Conservation (phyloP, 495 filamentous ascomycete species). For the Neurospora sp. region DNA sequence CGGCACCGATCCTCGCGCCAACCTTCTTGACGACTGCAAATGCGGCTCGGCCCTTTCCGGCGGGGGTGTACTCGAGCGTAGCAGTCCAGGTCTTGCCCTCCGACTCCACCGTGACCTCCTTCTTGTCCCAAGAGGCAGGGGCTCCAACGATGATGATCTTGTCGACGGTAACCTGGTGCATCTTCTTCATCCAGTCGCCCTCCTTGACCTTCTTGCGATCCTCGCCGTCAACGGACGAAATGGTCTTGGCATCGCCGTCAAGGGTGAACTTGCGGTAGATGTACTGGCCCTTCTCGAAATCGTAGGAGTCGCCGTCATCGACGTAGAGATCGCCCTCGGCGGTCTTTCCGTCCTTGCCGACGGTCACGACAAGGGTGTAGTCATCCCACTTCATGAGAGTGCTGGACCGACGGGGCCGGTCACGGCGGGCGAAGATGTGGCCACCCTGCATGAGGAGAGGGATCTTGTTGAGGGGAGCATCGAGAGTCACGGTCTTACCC, state of each 20-base stretch:
- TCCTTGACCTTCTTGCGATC: constrained; percentile 50
- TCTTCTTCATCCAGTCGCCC: constrained; percentile 62
- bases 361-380: constrained; percentile 76
- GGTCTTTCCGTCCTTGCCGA: constrained; percentile 52
- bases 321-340: constrained; percentile 80
- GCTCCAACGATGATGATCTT: constrained; percentile 74
- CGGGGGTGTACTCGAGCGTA: constrained; percentile 51
- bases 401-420: constrained; percentile 72
- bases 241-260: constrained; percentile 31
- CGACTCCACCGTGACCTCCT: constrained; percentile 55
- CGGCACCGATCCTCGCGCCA: constrained; percentile 61
- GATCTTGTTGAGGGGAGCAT: constrained; percentile 73
- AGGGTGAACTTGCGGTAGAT: constrained; percentile 72
- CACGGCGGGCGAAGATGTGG: constrained; percentile 82
- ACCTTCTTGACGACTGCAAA: constrained; percentile 80
- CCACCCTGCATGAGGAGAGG: constrained; percentile 87
- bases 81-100: constrained; percentile 54
- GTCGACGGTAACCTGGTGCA: constrained; percentile 70
- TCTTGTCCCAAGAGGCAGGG: constrained; percentile 60
- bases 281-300: constrained; percentile 74
- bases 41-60: constrained; percentile 50
- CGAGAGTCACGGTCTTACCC: constrained; percentile 56
- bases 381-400: constrained; percentile 90
- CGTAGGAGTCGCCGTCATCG: constrained; percentile 89
- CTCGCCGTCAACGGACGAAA: constrained; percentile 41